Evolutionary conservation across 768 basidiomycete genomes (phyloP).

Genomic region (Boletus rubescentipes): DNA sequence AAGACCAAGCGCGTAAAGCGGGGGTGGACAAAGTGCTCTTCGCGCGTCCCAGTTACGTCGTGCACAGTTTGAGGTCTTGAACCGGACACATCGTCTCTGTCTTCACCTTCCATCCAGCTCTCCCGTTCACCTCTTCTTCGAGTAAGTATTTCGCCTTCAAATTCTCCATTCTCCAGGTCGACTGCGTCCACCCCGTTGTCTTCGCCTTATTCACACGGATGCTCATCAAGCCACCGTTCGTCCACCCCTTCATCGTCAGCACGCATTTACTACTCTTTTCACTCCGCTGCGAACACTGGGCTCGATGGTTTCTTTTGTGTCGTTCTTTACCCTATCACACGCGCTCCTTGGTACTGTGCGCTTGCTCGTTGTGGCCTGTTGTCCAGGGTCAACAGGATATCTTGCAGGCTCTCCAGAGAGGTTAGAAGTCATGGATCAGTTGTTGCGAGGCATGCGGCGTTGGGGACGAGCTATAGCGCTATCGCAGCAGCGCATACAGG

Average conservation of each 20-base stretch:
- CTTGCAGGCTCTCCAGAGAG: too few relatives aligned
- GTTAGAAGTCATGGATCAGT: too few relatives aligned
- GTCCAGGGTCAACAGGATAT: too few relatives aligned
- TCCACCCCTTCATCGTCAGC: slow-evolving; percentile 26
- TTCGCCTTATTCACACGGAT: slow-evolving; percentile 26
- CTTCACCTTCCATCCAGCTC: slow-evolving; percentile 26
- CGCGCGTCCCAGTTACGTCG: slow-evolving; percentile 36
- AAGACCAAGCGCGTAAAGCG: slow-evolving; percentile 59
- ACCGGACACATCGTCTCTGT: slow-evolving; percentile 19
- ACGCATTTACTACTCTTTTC: slow-evolving; percentile 32
- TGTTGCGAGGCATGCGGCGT: too few relatives aligned
- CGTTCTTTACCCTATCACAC: slow-evolving; percentile 28
- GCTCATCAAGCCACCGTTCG: slow-evolving; percentile 27
- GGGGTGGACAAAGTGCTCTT: slow-evolving; percentile 80
- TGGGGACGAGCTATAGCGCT: too few relatives aligned
- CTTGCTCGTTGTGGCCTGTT: too few relatives aligned
- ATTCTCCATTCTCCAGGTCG: slow-evolving; percentile 35
- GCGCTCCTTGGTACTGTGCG: too few relatives aligned
- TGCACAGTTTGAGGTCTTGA: slow-evolving; percentile 23
- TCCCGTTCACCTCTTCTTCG: slow-evolving; percentile 31
- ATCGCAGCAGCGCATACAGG: too few relatives aligned
- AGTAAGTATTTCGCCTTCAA: slow-evolving; percentile 34
- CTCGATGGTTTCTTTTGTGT: slow-evolving; percentile 26
- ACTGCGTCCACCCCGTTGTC: slow-evolving; percentile 32
- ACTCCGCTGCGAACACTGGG: slow-evolving; percentile 22